Evolutionary conservation across 1,284 basidiomycete species (phyloP), one percentile per base, ranked within the genome.

Genomic region (Omphalotus olearius): DNA sequence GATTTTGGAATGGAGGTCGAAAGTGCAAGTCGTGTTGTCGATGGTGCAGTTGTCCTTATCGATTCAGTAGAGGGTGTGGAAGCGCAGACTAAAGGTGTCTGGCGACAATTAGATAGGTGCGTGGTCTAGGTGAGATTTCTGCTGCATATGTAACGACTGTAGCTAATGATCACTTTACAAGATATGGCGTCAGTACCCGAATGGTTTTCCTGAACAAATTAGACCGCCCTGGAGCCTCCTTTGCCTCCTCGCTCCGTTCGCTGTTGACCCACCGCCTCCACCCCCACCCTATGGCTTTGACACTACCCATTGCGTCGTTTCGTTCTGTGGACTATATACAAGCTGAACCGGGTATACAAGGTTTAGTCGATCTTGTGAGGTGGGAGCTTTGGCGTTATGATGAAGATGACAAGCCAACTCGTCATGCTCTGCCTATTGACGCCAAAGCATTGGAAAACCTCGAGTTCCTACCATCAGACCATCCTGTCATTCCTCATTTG

Each of bases 1-100:
- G 92, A 95, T 66, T 95, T 95, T 69, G 92, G 91, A 2, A 93
- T 95, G 87, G 92, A 95, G 62, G 93, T 95, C 9, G 93, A 94
- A 66, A 88, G 91, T 59, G 91, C 92, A 11, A 91, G 92, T 61
- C 81, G 92, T 14, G 88, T 95, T 7, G 83, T 93, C 1, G 92
- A 95, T 60, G 93, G 93, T 53, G 90, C 91, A 4, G 83, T 95
- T 13, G 87, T 95, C 14, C 69, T 95, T 16, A 82, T 95, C 35
- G 92, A 95, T 65, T 88, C 90, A 0, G 92, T 95, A 0, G 93
- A 94, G 68, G 92, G 92, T 4, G 92, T 94, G 1, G 92, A 95
- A 66, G 81, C 89, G 4, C 92, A 95, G 64, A 95, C 92, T 0
- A 88, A 84, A 62, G 89, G 88, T 42, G 92, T 94, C 23, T 95